Percentiles rank a stretch among this genome's conserved stretches.
phyloP scores from a whole-genome alignment of 768 basidiomycete species.

The Tulasnella sp. region DNA sequence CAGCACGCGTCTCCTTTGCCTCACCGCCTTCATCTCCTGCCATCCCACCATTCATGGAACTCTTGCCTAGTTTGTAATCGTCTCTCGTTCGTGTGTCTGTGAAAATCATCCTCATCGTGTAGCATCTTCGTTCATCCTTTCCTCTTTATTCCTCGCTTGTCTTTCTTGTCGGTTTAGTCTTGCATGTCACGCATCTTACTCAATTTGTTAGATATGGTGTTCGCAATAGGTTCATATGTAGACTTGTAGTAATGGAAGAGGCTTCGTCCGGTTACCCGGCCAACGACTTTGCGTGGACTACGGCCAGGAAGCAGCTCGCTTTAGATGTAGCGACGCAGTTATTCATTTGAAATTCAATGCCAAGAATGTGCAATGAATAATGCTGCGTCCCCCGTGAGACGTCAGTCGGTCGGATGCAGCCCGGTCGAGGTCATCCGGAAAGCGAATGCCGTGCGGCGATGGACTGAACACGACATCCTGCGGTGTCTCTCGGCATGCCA shows the following conservation, averaged over 20 bases:
- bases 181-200: not conserved
- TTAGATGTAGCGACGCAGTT: not conserved
- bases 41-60: constrained; percentile 16
- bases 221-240: not conserved
- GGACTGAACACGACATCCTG: not conserved
- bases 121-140: not conserved
- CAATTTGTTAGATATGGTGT: not conserved
- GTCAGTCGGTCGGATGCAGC: not conserved
- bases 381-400: not conserved
- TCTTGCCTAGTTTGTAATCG: not conserved
- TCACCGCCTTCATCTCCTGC: constrained; percentile 19
- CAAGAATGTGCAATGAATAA: not conserved
- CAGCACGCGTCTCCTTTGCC: constrained; percentile 1
- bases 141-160: not conserved
- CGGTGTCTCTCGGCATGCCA: not conserved
- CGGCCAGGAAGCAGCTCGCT: not conserved
- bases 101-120: not conserved
- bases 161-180: not conserved
- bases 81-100: not conserved
- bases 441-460: not conserved
- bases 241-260: not conserved
- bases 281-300: not conserved
- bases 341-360: not conserved
- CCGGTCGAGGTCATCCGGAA: not conserved
- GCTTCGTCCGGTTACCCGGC: not conserved